Base-by-base conservation (phyloP, 768 basidiomycete genomes). In the Xanthoconium stramineum region DNA sequence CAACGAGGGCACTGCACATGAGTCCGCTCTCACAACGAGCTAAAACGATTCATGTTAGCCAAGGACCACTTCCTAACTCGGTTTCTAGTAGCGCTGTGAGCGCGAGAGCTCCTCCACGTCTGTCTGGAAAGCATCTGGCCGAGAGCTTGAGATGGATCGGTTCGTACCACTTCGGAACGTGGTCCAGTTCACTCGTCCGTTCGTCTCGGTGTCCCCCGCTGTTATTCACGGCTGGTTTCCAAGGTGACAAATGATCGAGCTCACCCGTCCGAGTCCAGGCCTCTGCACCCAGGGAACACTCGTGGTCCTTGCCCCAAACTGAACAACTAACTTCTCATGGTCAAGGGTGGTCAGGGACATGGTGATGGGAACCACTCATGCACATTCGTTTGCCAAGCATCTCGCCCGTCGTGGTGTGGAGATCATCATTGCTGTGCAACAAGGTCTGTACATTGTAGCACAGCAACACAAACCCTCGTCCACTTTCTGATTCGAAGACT, bases 301-400 rank as follows among this genome's bases (percentile, higher is more conserved):
- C 66, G 65, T 39, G 65, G 65, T 14, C 63, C 63, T 5, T 66
- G 57, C 39, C 60, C 65, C 0, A 66, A 63, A 43, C 36, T 66
- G 53, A 68, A 66, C 32, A 68, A 8, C 50, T 66, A 2, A 56
- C 66, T 5, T 56, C 63, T 60, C 65, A 66, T 2, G 66, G 66
- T 24, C 24, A 24, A 4, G 17, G 65, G 66, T 43, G 8, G 42
- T 30, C 19, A 6, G 30, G 29, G 1, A 32, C 33, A 35, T 35
- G 2, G 33, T 8, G 8, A 12, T 9, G 9, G 33, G 1, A 15
- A 49, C 42, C 33, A 19, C 30, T 3, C 2, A 40, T 36, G 10
- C 17, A 51, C 24, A 3, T 2, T 30, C 38, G 24, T 24, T 52
- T 47, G 11, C 7, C 30, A 45, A 65, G 63, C 65, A 67, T 29